These are phyloP conservation scores for Curvularia lunata DNA, from an alignment of 2,329 filamentous ascomycete species.

Conservation along the genomic window DNA sequence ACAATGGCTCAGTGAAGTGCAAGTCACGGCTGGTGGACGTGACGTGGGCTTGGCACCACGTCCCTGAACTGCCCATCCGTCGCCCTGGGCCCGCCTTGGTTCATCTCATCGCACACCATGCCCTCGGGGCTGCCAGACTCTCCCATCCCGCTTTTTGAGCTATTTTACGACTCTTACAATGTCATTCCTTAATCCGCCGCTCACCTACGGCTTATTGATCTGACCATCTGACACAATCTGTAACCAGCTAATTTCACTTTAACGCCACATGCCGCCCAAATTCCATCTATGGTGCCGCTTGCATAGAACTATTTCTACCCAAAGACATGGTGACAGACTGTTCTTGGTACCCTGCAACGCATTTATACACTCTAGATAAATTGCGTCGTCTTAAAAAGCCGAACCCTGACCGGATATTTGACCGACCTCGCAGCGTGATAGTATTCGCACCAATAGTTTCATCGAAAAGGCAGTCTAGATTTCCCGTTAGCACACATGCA, in stretches of 20 bases:
- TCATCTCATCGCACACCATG: not conserved
- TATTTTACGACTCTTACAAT: not conserved
- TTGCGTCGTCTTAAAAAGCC: slow-evolving; percentile 11
- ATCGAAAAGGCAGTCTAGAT: not conserved
- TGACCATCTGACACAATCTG: not conserved
- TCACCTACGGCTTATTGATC: not conserved
- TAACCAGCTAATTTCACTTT: not conserved
- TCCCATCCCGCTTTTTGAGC: not conserved
- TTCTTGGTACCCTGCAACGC: not conserved
- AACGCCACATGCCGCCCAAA: not conserved
- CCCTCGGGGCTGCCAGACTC: not conserved
- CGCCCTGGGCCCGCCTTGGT: not conserved
- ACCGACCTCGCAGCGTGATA: not conserved
- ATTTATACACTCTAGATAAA: slow-evolving; percentile 3
- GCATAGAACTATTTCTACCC: not conserved
- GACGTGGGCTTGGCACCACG: slow-evolving; percentile 15
- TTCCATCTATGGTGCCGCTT: not conserved
- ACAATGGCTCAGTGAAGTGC: slow-evolving; percentile 19
- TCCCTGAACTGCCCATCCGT: not conserved
- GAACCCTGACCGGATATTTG: slow-evolving; percentile 1
- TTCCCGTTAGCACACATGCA: not conserved
- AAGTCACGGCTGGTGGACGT: slow-evolving; percentile 2
- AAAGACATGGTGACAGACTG: not conserved
- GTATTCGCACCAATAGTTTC: slow-evolving; percentile 12
- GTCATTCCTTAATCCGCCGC: not conserved